These are phyloP conservation scores for Schizonepeta tenuifolia DNA, from an alignment of 257 asterid genomes.

Conservation along the genomic window DNA sequence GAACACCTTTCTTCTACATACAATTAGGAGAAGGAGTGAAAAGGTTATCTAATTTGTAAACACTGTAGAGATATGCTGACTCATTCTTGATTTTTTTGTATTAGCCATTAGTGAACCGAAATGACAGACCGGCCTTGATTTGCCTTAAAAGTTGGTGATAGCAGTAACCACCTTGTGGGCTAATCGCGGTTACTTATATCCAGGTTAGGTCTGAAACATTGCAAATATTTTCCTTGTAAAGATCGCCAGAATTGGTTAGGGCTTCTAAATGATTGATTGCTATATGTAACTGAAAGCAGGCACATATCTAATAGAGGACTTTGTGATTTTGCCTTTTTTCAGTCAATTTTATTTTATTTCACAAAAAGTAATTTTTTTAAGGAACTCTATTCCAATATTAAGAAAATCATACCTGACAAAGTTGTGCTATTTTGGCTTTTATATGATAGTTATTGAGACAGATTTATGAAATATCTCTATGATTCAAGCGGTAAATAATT, in stretches of 20 bases:
- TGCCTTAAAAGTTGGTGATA: slow-evolving; percentile 36
- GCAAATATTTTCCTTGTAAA: slow-evolving; percentile 13
- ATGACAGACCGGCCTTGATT: slow-evolving; percentile 30
- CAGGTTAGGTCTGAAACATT: slow-evolving; percentile 12
- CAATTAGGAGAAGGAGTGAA: slow-evolving; percentile 6
- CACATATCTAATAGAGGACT: background rate
- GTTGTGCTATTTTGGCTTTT: background rate
- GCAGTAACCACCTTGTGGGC: slow-evolving; percentile 11
- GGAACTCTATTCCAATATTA: background rate
- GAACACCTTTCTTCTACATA: background rate
- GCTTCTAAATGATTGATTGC: slow-evolving; percentile 19
- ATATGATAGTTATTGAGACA: background rate
- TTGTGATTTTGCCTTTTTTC: background rate
- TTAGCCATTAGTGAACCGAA: slow-evolving; percentile 6
- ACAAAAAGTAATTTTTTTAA: background rate
- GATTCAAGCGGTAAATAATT: background rate
- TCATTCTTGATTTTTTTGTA: slow-evolving; percentile 14
- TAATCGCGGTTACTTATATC: slow-evolving; percentile 8
- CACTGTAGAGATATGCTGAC: background rate
- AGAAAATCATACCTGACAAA: slow-evolving; percentile 7
- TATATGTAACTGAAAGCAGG: slow-evolving; percentile 11
- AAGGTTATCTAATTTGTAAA: slow-evolving; percentile 3
- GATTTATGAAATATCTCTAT: background rate
- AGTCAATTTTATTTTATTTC: background rate
- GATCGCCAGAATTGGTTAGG: slow-evolving; percentile 18